Conservation (phyloP, 179 eudicot genomes). For the Vitellaria paradoxa region DNA sequence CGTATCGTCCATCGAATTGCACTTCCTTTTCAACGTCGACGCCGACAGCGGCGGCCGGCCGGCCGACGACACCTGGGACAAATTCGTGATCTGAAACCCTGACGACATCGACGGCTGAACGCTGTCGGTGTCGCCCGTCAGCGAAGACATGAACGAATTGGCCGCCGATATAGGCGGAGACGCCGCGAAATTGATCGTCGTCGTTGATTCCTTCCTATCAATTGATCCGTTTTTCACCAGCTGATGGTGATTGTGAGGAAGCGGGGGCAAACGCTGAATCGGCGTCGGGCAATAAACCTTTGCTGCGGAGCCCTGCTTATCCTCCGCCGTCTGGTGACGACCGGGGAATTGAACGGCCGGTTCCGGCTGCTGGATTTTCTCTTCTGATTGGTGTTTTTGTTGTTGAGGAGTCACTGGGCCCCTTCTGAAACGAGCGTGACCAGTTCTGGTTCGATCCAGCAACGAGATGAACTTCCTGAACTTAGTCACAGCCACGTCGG, state of each 20-base stretch:
- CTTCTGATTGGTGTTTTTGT: too few relatives aligned
- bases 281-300: constrained; percentile 54
- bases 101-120: constrained; percentile 40
- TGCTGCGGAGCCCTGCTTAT: not conserved
- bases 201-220: constrained; percentile 21
- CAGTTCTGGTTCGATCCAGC: constrained; percentile 60
- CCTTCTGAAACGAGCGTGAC: constrained; percentile 87
- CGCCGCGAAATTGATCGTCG: constrained; percentile 33
- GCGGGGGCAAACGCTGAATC: constrained; percentile 48
- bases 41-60: constrained; percentile 56
- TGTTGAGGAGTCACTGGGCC: constrained; percentile 42
- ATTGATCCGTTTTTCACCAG: constrained; percentile 14
- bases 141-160: constrained; percentile 50
- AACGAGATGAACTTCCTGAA: constrained; percentile 74
- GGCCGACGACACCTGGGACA: constrained; percentile 34
- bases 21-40: constrained; percentile 65
- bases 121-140: constrained; percentile 54
- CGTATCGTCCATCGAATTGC: constrained; percentile 46
- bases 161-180: constrained; percentile 39
- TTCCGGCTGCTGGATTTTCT: not conserved
- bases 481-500: constrained; percentile 68
- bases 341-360: too few relatives aligned
- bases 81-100: constrained; percentile 67
- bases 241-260: constrained; percentile 25
- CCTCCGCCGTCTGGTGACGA: too few relatives aligned